phyloP scores from a whole-genome alignment of 768 basidiomycete species.

The Termitomyces titanicus region DNA sequence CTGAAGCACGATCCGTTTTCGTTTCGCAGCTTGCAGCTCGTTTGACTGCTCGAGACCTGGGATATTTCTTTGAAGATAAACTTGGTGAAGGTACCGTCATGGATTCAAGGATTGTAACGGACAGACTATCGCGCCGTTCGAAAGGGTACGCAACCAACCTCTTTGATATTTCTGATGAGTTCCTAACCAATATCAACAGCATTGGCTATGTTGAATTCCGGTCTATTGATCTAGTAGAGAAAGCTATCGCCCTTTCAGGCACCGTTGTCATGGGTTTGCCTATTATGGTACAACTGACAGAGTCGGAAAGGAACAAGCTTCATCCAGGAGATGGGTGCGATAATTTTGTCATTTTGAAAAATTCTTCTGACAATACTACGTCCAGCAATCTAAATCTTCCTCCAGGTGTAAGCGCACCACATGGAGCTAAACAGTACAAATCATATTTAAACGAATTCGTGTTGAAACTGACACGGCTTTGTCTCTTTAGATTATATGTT shows the following conservation, averaged over 20 bases:
- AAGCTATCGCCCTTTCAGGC: slow-evolving; percentile 85
- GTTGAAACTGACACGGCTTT: background rate
- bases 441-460: background rate
- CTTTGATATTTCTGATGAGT: background rate
- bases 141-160: slow-evolving; percentile 71
- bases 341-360: background rate
- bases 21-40: slow-evolving; percentile 97
- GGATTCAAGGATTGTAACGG: slow-evolving; percentile 95
- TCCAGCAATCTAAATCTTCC: slow-evolving; percentile 75
- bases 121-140: slow-evolving; percentile 91
- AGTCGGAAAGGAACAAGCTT: slow-evolving; percentile 90
- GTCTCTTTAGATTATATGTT: slow-evolving; percentile 83
- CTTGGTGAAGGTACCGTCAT: slow-evolving; percentile 91
- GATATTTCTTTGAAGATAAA: slow-evolving; percentile 98
- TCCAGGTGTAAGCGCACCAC: slow-evolving; percentile 78
- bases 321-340: slow-evolving; percentile 86
- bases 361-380: slow-evolving; percentile 12
- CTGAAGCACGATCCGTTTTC: slow-evolving; percentile 97
- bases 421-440: slow-evolving; percentile 81
- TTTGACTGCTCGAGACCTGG: slow-evolving; percentile 94
- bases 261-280: slow-evolving; percentile 98
- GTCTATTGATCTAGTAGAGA: slow-evolving; percentile 85
- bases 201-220: slow-evolving; percentile 99
- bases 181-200: slow-evolving; percentile 35
- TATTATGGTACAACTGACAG: slow-evolving; percentile 94